phyloP scores from a whole-genome alignment of 176 grass and related monocot species.

The Elaeis guineensis region DNA sequence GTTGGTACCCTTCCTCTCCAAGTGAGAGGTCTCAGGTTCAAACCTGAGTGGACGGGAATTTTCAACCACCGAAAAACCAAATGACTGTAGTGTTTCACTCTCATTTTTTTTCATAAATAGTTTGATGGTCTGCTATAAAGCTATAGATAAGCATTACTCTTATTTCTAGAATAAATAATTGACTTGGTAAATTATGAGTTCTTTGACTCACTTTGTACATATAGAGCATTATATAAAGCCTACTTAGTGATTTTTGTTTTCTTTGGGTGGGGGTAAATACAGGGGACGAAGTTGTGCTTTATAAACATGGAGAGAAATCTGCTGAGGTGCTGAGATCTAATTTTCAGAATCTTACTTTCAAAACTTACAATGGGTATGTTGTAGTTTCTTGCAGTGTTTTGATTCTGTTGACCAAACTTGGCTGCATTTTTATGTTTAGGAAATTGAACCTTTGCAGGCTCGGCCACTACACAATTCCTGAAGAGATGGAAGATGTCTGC shows the following conservation, averaged over 20 bases:
- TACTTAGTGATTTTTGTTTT: too few species aligned
- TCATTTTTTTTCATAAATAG: too few species aligned
- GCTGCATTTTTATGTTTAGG: constrained; percentile 2
- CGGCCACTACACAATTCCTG: constrained; percentile 84
- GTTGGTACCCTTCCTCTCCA: too few species aligned
- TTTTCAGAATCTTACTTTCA: constrained; percentile 67
- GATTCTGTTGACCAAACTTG: not conserved
- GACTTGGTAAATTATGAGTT: too few species aligned
- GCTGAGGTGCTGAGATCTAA: constrained; percentile 62
- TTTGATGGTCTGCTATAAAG: too few species aligned
- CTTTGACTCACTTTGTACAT: not conserved
- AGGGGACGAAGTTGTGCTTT: constrained; percentile 85
- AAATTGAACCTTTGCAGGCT: constrained; percentile 43
- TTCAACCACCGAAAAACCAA: too few species aligned
- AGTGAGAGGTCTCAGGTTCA: too few species aligned
- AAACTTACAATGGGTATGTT: constrained; percentile 69
- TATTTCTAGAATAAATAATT: too few species aligned
- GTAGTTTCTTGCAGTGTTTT: constrained; percentile 1
- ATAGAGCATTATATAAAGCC: too few species aligned
- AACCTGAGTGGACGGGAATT: too few species aligned
- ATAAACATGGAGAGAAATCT: constrained; percentile 88
- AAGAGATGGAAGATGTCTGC: constrained; percentile 89
- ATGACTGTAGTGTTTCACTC: too few species aligned
- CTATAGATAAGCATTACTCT: too few species aligned
- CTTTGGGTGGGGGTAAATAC: not conserved